These are phyloP conservation scores for Metschnikowia dekortorum DNA, from an alignment of 805 yeast species.

Conservation along the genomic window DNA sequence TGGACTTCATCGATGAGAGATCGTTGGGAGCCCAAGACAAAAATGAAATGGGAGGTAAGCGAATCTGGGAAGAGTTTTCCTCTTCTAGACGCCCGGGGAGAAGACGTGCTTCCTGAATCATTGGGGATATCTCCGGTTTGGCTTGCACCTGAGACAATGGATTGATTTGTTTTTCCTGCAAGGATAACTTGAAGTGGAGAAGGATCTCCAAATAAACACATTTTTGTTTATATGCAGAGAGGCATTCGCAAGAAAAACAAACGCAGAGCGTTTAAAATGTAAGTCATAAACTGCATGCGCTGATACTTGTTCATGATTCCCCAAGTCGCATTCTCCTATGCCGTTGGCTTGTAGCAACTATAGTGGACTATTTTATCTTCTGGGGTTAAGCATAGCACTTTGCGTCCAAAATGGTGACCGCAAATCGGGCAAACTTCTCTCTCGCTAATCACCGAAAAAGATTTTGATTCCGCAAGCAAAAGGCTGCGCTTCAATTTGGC, in stretches of 20 bases:
- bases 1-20: background rate
- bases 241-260: slow-evolving; percentile 3
- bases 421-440: slow-evolving; percentile 56
- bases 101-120: background rate
- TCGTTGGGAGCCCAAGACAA: slow-evolving; percentile 11
- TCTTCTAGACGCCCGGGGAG: background rate
- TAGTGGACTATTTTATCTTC: slow-evolving; percentile 50
- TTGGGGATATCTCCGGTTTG: background rate
- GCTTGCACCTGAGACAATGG: background rate
- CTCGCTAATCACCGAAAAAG: slow-evolving; percentile 36
- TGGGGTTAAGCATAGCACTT: slow-evolving; percentile 48
- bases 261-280: slow-evolving; percentile 2
- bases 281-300: slow-evolving; percentile 1
- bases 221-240: slow-evolving; percentile 3
- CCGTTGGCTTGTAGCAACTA: slow-evolving; percentile 38
- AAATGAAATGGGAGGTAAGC: slow-evolving; percentile 28
- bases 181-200: slow-evolving; percentile 3
- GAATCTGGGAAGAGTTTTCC: slow-evolving; percentile 6
- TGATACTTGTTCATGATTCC: background rate
- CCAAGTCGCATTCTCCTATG: background rate
- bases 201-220: slow-evolving; percentile 3
- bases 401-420: slow-evolving; percentile 48
- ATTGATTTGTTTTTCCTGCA: background rate
- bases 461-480: slow-evolving; percentile 33
- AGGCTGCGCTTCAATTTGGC: slow-evolving; percentile 43